These are phyloP conservation scores for Strobilomyces dryophilus DNA, from an alignment of 768 basidiomycete genomes.

Conservation along the genomic window DNA sequence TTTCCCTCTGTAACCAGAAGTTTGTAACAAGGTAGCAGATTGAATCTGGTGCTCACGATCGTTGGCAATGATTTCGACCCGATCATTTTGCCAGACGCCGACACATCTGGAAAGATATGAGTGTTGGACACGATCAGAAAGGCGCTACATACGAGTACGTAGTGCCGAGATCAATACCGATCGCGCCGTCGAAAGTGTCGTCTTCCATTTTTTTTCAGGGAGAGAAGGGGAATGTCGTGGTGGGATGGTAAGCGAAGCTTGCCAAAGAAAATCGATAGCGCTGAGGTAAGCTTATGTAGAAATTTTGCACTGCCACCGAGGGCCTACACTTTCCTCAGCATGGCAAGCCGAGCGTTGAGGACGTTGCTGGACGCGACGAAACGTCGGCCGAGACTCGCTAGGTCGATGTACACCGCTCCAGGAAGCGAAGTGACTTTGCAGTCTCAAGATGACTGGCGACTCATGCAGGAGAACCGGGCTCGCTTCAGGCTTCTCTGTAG, in stretches of 20 bases:
- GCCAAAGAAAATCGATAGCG: constrained; percentile 36
- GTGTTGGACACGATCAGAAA: constrained; percentile 19
- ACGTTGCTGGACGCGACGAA: constrained; percentile 18
- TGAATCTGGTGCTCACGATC: constrained; percentile 60
- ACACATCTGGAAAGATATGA: constrained; percentile 65
- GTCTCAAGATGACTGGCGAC: constrained; percentile 59
- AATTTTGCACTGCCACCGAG: constrained; percentile 31
- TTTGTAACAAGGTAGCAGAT: background rate
- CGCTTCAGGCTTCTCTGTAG: constrained; percentile 54
- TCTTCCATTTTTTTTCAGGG: constrained; percentile 73
- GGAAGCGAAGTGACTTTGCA: constrained; percentile 33
- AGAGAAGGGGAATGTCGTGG: constrained; percentile 30
- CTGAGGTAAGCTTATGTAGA: constrained; percentile 52
- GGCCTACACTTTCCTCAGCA: constrained; percentile 13
- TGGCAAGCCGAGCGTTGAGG: constrained; percentile 26
- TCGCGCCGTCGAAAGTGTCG: constrained; percentile 83
- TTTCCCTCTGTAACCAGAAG: constrained; percentile 71
- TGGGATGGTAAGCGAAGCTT: constrained; percentile 21
- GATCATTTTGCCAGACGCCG: constrained; percentile 99
- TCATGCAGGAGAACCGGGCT: constrained; percentile 56
- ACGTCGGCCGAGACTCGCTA: constrained; percentile 21
- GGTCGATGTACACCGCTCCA: constrained; percentile 29
- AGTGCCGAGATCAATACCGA: constrained; percentile 96
- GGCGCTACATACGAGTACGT: constrained; percentile 79
- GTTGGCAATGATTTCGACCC: constrained; percentile 98